Conservation (phyloP, 2,329 filamentous ascomycete genomes). For the Elsinoe perseae region DNA sequence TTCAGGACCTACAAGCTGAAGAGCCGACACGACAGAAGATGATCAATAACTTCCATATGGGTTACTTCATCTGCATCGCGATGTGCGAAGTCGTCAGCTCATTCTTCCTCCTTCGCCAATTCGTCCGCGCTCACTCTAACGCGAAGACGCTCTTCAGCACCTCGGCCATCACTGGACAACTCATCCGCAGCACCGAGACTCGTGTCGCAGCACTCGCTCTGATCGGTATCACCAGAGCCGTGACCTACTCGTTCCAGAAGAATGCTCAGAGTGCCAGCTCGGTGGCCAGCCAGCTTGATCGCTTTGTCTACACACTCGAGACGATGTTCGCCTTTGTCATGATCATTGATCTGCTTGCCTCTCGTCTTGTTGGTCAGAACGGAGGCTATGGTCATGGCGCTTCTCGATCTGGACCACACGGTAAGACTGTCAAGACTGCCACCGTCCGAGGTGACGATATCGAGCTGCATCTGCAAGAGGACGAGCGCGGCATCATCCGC, state of each 20-base stretch:
- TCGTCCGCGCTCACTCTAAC: neutral
- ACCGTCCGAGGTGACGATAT: slow-evolving; percentile 1
- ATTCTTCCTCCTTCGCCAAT: neutral
- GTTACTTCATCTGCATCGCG: slow-evolving; percentile 7
- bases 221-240: neutral
- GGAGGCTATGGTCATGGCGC: neutral
- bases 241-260: slow-evolving; percentile 2
- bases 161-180: neutral
- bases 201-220: neutral
- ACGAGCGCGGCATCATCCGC: neutral
- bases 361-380: neutral
- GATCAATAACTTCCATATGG: slow-evolving; percentile 7
- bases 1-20: neutral
- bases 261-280: slow-evolving; percentile 9
- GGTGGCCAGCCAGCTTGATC: neutral
- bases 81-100: neutral
- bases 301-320: slow-evolving; percentile 7
- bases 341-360: slow-evolving; percentile 1
- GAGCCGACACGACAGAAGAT: neutral
- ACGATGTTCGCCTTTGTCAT: slow-evolving; percentile 9
- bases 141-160: slow-evolving; percentile 4
- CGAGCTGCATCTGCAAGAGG: slow-evolving; percentile 1
- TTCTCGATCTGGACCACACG: neutral
- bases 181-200: slow-evolving; percentile 2
- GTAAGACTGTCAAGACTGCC: slow-evolving; percentile 5